Percentiles rank a stretch among this genome's conserved stretches.
Evolutionary conservation across 2,329 filamentous ascomycete species (phyloP).

Genomic region (Cladosporium colombiae): DNA sequence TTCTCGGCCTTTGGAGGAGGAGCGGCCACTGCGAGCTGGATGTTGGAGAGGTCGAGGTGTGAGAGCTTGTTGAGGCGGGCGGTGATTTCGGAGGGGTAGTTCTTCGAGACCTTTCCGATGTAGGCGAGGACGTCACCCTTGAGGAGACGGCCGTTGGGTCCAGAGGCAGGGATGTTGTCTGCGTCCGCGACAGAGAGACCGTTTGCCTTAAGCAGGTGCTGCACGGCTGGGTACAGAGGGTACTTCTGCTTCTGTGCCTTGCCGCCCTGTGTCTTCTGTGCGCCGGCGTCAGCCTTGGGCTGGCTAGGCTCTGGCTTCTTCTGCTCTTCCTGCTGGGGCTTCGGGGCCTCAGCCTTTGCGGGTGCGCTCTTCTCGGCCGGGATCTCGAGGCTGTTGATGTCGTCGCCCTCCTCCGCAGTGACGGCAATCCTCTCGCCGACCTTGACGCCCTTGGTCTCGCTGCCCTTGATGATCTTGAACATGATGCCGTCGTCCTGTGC

Average conservation of each 20-base stretch:
- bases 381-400: constrained; percentile 71
- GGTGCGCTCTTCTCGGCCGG: constrained; percentile 60
- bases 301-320: constrained; percentile 26
- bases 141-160: constrained; percentile 82
- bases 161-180: constrained; percentile 80
- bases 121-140: constrained; percentile 96
- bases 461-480: constrained; percentile 75
- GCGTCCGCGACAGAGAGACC: constrained; percentile 74
- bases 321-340: constrained; percentile 26
- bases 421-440: constrained; percentile 82
- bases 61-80: constrained; percentile 71
- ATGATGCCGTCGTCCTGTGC: constrained; percentile 85
- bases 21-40: constrained; percentile 66
- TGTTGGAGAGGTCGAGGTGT: constrained; percentile 92
- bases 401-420: constrained; percentile 78
- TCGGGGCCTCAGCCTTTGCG: constrained; percentile 25
- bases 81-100: constrained; percentile 71
- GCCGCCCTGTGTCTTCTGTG: constrained; percentile 32
- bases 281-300: constrained; percentile 36
- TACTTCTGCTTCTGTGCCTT: constrained; percentile 66
- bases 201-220: constrained; percentile 76
- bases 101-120: constrained; percentile 72
- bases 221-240: constrained; percentile 79
- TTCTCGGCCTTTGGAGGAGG: constrained; percentile 48
- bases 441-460: constrained; percentile 74